phyloP scores from a whole-genome alignment of 176 grass and related monocot species.

The Hsuehochloa calcarea region DNA sequence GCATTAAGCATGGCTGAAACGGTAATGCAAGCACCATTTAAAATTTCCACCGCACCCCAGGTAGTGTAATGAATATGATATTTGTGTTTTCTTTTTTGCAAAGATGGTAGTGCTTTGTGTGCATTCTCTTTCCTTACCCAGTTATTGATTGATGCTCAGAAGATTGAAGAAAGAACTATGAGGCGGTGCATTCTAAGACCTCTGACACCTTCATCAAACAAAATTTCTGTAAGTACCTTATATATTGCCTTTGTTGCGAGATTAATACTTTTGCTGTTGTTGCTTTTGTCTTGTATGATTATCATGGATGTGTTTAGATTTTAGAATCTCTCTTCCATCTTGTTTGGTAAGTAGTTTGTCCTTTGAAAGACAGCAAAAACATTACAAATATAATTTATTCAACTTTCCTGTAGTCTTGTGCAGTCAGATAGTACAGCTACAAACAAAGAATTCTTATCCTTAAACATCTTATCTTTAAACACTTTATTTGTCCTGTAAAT shows the following conservation, averaged over 20 bases:
- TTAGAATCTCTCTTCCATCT: not conserved
- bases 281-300: slow-evolving; percentile 10
- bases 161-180: slow-evolving; percentile 67
- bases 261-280: slow-evolving; percentile 13
- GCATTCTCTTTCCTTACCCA: slow-evolving; percentile 19
- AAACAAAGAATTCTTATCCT: not conserved
- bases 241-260: not conserved
- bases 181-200: slow-evolving; percentile 69
- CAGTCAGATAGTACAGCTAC: not conserved
- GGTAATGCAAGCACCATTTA: slow-evolving; percentile 58
- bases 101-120: not conserved
- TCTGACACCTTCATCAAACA: slow-evolving; percentile 60
- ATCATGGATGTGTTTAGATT: not conserved
- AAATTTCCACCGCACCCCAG: slow-evolving; percentile 58
- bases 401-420: not conserved
- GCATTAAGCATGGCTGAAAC: slow-evolving; percentile 73
- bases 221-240: slow-evolving; percentile 53
- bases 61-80: slow-evolving; percentile 30
- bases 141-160: slow-evolving; percentile 57
- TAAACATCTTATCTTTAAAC: not conserved
- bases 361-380: not conserved
- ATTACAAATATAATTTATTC: not conserved
- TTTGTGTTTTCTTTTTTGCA: slow-evolving; percentile 1
- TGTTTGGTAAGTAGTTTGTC: slow-evolving; percentile 4
- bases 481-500: not conserved